A percentile compares a stretch with the other conserved stretches of the same genome.
phyloP scores from a whole-genome alignment of 2,329 filamentous ascomycete genomes.

The Phyllosticta capitalensis region DNA sequence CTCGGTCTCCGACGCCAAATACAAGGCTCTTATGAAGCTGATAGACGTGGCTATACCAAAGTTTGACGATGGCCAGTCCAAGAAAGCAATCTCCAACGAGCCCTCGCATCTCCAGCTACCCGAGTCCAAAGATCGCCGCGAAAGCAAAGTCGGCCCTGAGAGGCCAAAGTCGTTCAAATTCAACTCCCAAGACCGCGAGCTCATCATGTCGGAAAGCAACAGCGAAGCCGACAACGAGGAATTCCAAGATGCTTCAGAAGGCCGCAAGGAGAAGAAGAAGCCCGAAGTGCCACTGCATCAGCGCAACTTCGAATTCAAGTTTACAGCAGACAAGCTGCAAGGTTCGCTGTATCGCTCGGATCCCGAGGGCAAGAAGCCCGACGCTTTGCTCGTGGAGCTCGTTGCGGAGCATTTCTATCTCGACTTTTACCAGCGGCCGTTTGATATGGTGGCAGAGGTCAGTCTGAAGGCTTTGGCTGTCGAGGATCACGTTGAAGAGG shows the following conservation, averaged over 20 bases:
- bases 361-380: conserved; percentile 62
- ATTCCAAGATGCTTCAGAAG: conserved; percentile 58
- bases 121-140: conserved; percentile 13
- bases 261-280: conserved; percentile 30
- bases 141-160: conserved; percentile 5
- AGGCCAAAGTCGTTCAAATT: conserved; percentile 68
- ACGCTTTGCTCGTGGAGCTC: conserved; percentile 79
- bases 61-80: conserved; percentile 44
- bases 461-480: conserved; percentile 77
- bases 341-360: conserved; percentile 87
- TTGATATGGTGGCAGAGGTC: conserved; percentile 89
- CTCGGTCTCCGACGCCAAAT: conserved; percentile 86
- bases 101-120: conserved; percentile 29
- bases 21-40: conserved; percentile 92
- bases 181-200: conserved; percentile 59
- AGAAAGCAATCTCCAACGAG: conserved; percentile 17
- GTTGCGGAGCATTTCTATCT: conserved; percentile 84
- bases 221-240: conserved; percentile 52
- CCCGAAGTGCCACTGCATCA: conserved; percentile 60
- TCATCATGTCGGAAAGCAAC: conserved; percentile 66
- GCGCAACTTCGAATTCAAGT: conserved; percentile 90
- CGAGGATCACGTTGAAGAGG: conserved; percentile 87
- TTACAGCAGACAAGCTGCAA: conserved; percentile 87
- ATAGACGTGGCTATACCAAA: conserved; percentile 93
- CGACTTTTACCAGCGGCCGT: conserved; percentile 78